Conservation (phyloP, 768 basidiomycete genomes). For the Porpolomopsis calyptriformis region DNA sequence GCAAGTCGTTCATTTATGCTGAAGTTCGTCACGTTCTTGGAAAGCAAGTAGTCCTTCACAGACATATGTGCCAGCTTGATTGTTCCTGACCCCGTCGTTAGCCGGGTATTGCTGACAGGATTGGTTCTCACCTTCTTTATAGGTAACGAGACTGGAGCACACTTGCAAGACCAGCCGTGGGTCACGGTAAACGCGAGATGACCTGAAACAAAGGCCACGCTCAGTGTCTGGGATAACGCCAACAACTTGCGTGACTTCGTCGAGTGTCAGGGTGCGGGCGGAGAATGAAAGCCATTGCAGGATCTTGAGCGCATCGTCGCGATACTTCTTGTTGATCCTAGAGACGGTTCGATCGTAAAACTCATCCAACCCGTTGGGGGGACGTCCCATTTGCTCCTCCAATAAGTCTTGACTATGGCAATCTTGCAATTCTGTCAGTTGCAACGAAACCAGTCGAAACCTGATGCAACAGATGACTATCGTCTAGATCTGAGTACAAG, state of each 20-base stretch:
- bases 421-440: constrained; percentile 11
- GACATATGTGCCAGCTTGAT: constrained; percentile 4
- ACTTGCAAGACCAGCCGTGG: constrained; percentile 6
- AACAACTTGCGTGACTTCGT: constrained; percentile 16
- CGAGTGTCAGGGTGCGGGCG: constrained; percentile 10
- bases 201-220: constrained; percentile 1
- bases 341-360: constrained; percentile 15
- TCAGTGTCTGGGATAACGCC: constrained; percentile 10
- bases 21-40: not conserved
- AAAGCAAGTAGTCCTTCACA: constrained; percentile 3
- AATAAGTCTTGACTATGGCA: constrained; percentile 10
- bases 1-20: not conserved
- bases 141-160: constrained; percentile 11
- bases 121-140: no score
- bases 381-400: constrained; percentile 8
- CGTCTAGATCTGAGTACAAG: not conserved
- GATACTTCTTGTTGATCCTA: constrained; percentile 11
- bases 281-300: constrained; percentile 14
- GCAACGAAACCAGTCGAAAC: constrained; percentile 17
- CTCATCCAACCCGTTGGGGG: constrained; percentile 10
- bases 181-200: not conserved
- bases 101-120: not conserved
- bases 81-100: not conserved
- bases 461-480: constrained; percentile 9
- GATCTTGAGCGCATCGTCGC: constrained; percentile 8